Base-by-base conservation (phyloP, 495 filamentous ascomycete genomes). In the Baudoinia panamericana region DNA sequence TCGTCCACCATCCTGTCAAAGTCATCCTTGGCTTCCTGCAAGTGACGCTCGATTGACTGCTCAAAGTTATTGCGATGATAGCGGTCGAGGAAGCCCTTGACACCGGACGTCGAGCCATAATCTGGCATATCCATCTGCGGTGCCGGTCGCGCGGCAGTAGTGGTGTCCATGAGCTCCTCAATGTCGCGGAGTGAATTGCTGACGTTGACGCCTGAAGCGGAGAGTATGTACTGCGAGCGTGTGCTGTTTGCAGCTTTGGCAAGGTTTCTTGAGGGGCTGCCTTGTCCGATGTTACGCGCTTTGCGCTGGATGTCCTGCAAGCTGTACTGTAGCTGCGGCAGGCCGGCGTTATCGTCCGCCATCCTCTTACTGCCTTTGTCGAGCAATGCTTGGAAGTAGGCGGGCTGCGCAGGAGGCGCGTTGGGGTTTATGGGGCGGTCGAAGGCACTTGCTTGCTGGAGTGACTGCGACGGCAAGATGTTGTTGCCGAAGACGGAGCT, bases 1-100 rank as follows among this genome's bases (percentile, higher is more conserved):
- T 93, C 86, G 56, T 95, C 90, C 30, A 99, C 63, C 57, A 92
- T 95, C 27, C 70, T 59, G 55, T 99, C 85, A 49, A 99, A 96
- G 54, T 95, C 88, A 13, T 74, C 75, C 28, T 84, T 77, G 11
- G 85, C 84, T 40, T 86, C 75, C 49, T 41, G 48, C 42, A 51
- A 17, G 9, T 22, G 30, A 8, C 3, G 23, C 19, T 41, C 36
- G 20, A 46, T 36, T 37, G 39, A 37, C 15, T 46, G 30, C 33
- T 51, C 24, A 20, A 51, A 51, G 26, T 39, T 26, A 17, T 30
- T 39, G 18, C 32, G 40, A 33, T 51, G 38, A 8, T 43, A 16
- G 27, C 42, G 18, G 25, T 30, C 48, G 7, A 46, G 32, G n/a
- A 37, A 46, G 17, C 46, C 42, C 30, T 51, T 51, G 20, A 51